Evolutionary conservation across 306 rosid genomes (phyloP), one percentile per base, ranked within the genome.

Genomic region (Cicer arietinum): DNA sequence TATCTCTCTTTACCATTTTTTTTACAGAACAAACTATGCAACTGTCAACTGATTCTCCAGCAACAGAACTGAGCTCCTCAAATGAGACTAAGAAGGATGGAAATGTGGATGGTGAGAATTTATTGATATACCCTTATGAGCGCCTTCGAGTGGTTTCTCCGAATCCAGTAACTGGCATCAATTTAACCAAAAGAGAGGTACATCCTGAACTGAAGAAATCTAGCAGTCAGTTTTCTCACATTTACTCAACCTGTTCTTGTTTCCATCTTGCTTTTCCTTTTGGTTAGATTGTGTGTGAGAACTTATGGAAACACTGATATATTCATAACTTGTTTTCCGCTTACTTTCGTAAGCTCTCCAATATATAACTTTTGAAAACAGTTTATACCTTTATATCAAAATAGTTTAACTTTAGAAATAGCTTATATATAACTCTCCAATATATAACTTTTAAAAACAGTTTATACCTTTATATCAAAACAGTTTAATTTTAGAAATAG

Each of bases 171-270:
- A 69, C 86, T 3, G 90, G 86, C 86, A 94, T 94, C 37, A 84
- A 91, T 82, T 77, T 87, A 74, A 88, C 92, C 54, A 90, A 69
- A 84, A 84, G 97, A 88, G 98, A 94, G 98, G 97, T 91, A 85
- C 22, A 48, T 42, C 52, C 77, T 76, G 57, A 71, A 76, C 79
- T 50, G 18, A 57, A 71, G 41, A 77, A 79, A 59, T 13, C 65
- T 71, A 25, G 2, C 67, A 51, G 3, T 39, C 62, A 58, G 48
- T 78, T 67, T 45, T 70, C 59, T 18, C 16, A 48, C 18, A 39
- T 14, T 17, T 64, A 60, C 20, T 35, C 45, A 13, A 12, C 18
- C 20, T 25, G 3, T 25, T 25, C 35, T 25, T 2, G 4, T 25
- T 25, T 25, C 35, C 35, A 25, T 25, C 35, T 25, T 25, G 35